phyloP scores from a whole-genome alignment of 1,284 basidiomycete species.

The Sporisorium exsertum region DNA sequence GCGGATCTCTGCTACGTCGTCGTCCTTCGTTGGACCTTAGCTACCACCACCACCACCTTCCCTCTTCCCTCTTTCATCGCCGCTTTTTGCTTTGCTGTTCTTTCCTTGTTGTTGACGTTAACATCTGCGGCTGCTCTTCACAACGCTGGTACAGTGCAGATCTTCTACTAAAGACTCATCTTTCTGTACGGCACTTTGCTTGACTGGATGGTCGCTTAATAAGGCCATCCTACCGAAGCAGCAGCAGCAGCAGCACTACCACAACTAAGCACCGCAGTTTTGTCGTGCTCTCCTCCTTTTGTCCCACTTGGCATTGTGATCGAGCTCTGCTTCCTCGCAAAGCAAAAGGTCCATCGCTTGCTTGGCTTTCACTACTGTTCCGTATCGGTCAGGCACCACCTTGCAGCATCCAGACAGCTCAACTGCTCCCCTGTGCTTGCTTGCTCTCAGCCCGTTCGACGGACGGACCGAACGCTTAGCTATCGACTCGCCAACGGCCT shows the following conservation, averaged over 20 bases:
- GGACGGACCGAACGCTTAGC: background rate
- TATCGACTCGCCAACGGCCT: background rate
- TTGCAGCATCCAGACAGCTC: background rate
- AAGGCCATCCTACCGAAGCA: background rate
- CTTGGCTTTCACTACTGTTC: too few species aligned
- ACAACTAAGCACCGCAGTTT: too few species aligned
- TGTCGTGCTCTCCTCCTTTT: background rate
- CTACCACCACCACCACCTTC: background rate
- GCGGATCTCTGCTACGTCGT: background rate
- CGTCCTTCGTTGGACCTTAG: background rate
- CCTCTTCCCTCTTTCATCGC: background rate
- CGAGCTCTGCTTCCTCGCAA: background rate
- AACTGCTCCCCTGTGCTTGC: background rate
- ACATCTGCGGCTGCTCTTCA: background rate
- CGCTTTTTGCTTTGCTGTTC: background rate
- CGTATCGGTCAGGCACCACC: background rate
- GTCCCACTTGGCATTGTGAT: background rate
- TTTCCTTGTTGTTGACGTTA: background rate
- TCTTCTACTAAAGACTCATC: too few species aligned
- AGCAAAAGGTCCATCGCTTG: too few species aligned
- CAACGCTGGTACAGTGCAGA: background rate
- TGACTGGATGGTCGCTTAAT: background rate
- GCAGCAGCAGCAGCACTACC: too few species aligned
- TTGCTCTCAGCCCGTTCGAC: background rate
- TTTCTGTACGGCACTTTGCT: background rate